Evolutionary conservation across 176 grass and related monocot genomes (phyloP).

Genomic region (Oropetium thomaeum): DNA sequence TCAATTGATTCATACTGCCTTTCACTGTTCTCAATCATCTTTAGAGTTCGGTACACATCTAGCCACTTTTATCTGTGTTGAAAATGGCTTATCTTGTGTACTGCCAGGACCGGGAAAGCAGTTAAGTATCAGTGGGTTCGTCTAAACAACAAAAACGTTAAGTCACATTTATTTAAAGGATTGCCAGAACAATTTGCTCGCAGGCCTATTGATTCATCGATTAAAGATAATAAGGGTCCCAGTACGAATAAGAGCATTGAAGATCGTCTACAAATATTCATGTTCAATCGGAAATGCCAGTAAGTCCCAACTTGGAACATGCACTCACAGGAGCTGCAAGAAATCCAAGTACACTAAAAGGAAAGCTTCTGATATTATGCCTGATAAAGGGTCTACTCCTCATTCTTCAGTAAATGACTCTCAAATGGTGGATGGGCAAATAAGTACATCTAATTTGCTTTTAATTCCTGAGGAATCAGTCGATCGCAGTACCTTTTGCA

Average conservation of each 20-base stretch:
- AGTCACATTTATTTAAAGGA: conserved; percentile 11
- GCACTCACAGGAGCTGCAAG: not conserved
- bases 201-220: not conserved
- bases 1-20: not conserved
- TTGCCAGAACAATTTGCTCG: conserved; percentile 16
- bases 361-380: not conserved
- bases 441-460: not conserved
- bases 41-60: not conserved
- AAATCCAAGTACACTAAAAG: not conserved
- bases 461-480: not conserved
- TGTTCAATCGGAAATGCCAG: not conserved
- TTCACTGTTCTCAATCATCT: not conserved
- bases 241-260: not conserved
- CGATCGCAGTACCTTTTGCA: not conserved
- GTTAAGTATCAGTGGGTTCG: conserved; percentile 13
- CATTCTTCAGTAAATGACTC: not conserved
- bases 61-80: not conserved
- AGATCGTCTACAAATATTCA: not conserved
- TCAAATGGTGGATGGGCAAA: not conserved
- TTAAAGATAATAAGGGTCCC: not conserved
- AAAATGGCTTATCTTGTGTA: not conserved
- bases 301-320: conserved; percentile 14
- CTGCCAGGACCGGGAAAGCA: conserved; percentile 21
- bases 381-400: not conserved
- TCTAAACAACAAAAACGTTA: conserved; percentile 10